Evolutionary conservation across 441 rosid genomes (phyloP).

Genomic region (Bruguiera hainesii): DNA sequence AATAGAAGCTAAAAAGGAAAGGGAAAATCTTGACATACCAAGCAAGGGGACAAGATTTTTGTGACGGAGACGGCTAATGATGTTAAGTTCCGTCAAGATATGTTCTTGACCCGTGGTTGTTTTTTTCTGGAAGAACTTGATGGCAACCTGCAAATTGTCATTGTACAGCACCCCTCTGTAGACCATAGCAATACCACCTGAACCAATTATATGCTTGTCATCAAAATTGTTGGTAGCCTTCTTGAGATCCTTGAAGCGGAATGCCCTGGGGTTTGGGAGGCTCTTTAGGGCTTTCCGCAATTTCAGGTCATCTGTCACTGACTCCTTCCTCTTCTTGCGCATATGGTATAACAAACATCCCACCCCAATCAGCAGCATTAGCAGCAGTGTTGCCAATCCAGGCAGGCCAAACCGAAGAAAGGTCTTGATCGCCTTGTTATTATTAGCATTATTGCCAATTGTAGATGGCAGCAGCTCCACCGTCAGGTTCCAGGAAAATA

Average conservation of each 20-base stretch:
- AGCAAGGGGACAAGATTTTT: constrained; percentile 48
- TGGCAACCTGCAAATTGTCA: constrained; percentile 43
- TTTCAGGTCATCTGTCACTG: constrained; percentile 24
- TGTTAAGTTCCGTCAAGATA: constrained; percentile 51
- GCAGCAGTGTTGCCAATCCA: not conserved
- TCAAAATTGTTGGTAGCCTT: constrained; percentile 53
- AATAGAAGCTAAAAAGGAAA: not conserved
- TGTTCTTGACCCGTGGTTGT: constrained; percentile 38
- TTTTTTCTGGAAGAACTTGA: constrained; percentile 44
- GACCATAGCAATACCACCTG: constrained; percentile 52
- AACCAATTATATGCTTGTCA: constrained; percentile 41
- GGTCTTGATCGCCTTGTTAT: constrained; percentile 13
- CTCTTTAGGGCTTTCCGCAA: constrained; percentile 42
- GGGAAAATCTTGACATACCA: constrained; percentile 25
- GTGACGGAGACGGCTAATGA: constrained; percentile 59
- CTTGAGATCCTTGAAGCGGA: constrained; percentile 41
- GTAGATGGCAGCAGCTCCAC: constrained; percentile 29
- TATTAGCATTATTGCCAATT: not conserved
- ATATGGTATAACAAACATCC: constrained; percentile 14
- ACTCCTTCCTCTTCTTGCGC: constrained; percentile 25
- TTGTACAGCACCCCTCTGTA: constrained; percentile 37
- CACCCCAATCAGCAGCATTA: constrained; percentile 16
- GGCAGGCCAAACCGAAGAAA: constrained; percentile 28
- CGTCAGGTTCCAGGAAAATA: constrained; percentile 46
- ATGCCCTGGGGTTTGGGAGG: constrained; percentile 50